Conservation (phyloP, 1,139 yeast species). For the Kodamaea alishanica region DNA sequence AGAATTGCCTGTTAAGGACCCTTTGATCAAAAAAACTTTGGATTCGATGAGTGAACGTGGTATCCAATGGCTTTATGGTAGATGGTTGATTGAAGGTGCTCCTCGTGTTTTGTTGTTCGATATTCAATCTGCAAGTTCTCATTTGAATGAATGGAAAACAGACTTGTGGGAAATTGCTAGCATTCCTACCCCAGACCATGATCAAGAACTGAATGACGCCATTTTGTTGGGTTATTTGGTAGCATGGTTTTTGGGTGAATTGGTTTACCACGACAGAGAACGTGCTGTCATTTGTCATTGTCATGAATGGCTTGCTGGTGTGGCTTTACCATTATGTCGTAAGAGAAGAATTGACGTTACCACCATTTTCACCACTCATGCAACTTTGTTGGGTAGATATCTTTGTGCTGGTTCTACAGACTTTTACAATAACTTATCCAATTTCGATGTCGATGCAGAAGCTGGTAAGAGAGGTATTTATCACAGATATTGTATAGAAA, state of each 20-base stretch:
- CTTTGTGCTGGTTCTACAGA: slow-evolving; percentile 96
- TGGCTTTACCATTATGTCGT: slow-evolving; percentile 88
- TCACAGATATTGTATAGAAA: slow-evolving; percentile 93
- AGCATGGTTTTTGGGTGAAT: slow-evolving; percentile 96
- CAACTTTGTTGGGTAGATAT: slow-evolving; percentile 90
- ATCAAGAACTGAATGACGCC: slow-evolving; percentile 86
- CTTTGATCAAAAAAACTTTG: slow-evolving; percentile 56
- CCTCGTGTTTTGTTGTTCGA: slow-evolving; percentile 90
- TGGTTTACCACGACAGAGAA: slow-evolving; percentile 74
- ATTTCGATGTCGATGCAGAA: slow-evolving; percentile 94
- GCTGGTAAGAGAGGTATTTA: slow-evolving; percentile 97
- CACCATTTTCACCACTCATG: slow-evolving; percentile 96
- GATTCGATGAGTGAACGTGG: slow-evolving; percentile 80
- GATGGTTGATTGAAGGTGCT: slow-evolving; percentile 98
- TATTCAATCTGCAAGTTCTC: slow-evolving; percentile 65
- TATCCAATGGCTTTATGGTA: slow-evolving; percentile 77
- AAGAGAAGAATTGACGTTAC: slow-evolving; percentile 90
- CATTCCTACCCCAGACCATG: slow-evolving; percentile 89
- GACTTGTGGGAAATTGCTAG: slow-evolving; percentile 91
- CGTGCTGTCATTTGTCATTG: slow-evolving; percentile 91
- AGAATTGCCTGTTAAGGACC: slow-evolving; percentile 69
- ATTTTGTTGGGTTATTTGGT: slow-evolving; percentile 88
- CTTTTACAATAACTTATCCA: slow-evolving; percentile 85
- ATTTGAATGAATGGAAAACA: slow-evolving; percentile 87
- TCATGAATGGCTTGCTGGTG: slow-evolving; percentile 98